Base-by-base conservation (phyloP, 140 eudicot genomes). In the Senecio squalidus region DNA sequence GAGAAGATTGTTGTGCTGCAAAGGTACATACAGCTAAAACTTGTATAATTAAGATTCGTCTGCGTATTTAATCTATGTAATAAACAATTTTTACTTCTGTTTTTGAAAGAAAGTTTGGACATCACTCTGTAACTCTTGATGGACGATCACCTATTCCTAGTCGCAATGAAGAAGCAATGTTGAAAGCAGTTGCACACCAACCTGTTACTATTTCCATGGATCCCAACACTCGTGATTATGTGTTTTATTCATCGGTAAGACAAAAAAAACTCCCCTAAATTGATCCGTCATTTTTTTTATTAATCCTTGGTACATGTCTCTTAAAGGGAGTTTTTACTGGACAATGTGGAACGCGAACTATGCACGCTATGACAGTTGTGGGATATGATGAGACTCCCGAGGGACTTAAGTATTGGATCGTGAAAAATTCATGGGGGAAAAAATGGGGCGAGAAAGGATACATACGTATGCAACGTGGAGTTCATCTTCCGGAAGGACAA, bases 401-500 rank as follows among this genome's bases (percentile, higher is more conserved):
- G 14, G 85, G 88, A 20, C 65, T 81, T 25, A 82, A 84, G 66
- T 84, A 81, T 29, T 88, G 96, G 95, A 76, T 70, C 16, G 80
- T 84, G 66, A 88, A 71, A 64, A 88, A 82, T 62, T 84, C 96
- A 9, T 88, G 96, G 96, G 91, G 96, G 17, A 48, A 60, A 1
- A 73, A 55, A 53, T 84, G 85, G 96, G 94, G 96, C 43, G 96
- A 88, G 60, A 71, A 79, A 21, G 96, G 94, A 16, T 88, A 80
- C 79, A 81, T 84, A 0, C 76, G 86, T 58, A 76, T 88, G 78
- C 70, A 64, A 58, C 68, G 90, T 13, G 90, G 82, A 16, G 33
- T 66, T 18, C 23, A 58, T 2, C 54, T 18, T 18, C 15, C 15
- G 21, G 30, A 48, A 16, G 55, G 55, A 48, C 6, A 7, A 3